Evolutionary conservation across 2,329 filamentous ascomycete genomes (phyloP).

Genomic region (Penicillium brasilianum): DNA sequence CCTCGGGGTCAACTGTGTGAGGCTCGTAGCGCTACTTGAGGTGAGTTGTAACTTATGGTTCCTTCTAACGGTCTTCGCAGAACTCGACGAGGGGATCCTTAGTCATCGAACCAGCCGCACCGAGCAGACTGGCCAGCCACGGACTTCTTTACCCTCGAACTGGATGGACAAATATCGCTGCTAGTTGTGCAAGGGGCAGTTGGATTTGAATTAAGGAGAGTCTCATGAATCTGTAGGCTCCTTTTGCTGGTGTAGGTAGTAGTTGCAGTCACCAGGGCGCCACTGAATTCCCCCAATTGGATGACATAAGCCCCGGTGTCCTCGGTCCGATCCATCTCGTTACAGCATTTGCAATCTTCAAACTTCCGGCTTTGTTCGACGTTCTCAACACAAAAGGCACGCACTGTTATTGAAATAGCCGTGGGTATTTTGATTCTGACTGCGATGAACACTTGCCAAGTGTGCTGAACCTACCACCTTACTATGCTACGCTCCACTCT

Average conservation of each 20-base stretch:
- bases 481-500: slow-evolving; percentile 43
- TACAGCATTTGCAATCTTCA: slow-evolving; percentile 2
- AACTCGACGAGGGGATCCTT: slow-evolving; percentile 38
- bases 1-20: slow-evolving; percentile 26
- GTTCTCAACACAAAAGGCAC: not conserved
- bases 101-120: slow-evolving; percentile 33
- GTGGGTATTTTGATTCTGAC: not conserved
- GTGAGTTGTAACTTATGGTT: slow-evolving; percentile 33
- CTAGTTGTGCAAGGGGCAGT: not conserved
- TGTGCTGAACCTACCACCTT: not conserved
- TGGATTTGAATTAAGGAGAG: not conserved
- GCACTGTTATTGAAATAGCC: not conserved
- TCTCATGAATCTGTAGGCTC: slow-evolving; percentile 13
- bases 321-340: slow-evolving; percentile 13
- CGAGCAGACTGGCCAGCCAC: slow-evolving; percentile 26
- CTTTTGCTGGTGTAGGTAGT: not conserved
- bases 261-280: slow-evolving; percentile 14
- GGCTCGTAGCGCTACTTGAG: slow-evolving; percentile 14
- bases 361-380: not conserved
- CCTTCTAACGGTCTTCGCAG: slow-evolving; percentile 33
- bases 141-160: not conserved
- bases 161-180: not conserved
- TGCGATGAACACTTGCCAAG: slow-evolving; percentile 5
- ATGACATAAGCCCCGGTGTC: slow-evolving; percentile 20
- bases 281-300: not conserved